A percentile compares a stretch with the other conserved stretches of the same genome.
These are phyloP conservation scores for Lagerstroemia speciosa DNA, from an alignment of 345 rosid species.

Conservation along the genomic window DNA sequence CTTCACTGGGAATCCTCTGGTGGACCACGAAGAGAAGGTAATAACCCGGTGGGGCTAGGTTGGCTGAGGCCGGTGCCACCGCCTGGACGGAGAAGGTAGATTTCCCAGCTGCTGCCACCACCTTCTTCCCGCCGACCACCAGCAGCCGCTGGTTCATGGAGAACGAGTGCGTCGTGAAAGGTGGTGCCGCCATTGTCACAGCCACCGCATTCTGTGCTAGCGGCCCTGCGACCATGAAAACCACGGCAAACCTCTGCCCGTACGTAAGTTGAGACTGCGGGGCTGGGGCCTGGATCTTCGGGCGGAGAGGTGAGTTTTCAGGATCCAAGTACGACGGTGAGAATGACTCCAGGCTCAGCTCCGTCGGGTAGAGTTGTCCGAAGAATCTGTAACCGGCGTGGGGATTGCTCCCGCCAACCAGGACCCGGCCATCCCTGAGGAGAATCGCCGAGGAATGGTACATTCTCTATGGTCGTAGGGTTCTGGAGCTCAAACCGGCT, in stretches of 20 bases:
- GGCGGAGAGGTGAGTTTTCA: conserved; percentile 25
- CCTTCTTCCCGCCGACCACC: conserved; percentile 32
- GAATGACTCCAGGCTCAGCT: conserved; percentile 65
- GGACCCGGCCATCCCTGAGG: conserved; percentile 68
- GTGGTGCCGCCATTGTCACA: conserved; percentile 60
- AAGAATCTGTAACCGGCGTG: conserved; percentile 47
- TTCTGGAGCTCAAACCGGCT: conserved; percentile 45
- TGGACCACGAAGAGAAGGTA: conserved; percentile 65
- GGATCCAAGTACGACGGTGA: conserved; percentile 49
- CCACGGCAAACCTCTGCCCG: conserved; percentile 16
- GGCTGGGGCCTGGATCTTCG: conserved; percentile 29
- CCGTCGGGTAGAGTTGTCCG: conserved; percentile 56
- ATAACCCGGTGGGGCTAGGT: conserved; percentile 62
- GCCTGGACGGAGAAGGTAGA: conserved; percentile 30
- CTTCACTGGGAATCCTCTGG: conserved; percentile 56
- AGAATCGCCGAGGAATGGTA: conserved; percentile 72
- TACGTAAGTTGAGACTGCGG: conserved; percentile 21
- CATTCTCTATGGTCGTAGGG: conserved; percentile 48
- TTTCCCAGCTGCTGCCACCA: conserved; percentile 15
- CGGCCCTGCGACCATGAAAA: conserved; percentile 24
- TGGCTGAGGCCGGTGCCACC: conserved; percentile 32
- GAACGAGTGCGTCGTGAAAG: conserved; percentile 72
- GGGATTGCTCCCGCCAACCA: conserved; percentile 85
- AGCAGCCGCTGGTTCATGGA: conserved; percentile 73
- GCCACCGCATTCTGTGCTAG: conserved; percentile 16